phyloP scores from a whole-genome alignment of 257 asterid genomes.

The Solanum appendiculatum region DNA sequence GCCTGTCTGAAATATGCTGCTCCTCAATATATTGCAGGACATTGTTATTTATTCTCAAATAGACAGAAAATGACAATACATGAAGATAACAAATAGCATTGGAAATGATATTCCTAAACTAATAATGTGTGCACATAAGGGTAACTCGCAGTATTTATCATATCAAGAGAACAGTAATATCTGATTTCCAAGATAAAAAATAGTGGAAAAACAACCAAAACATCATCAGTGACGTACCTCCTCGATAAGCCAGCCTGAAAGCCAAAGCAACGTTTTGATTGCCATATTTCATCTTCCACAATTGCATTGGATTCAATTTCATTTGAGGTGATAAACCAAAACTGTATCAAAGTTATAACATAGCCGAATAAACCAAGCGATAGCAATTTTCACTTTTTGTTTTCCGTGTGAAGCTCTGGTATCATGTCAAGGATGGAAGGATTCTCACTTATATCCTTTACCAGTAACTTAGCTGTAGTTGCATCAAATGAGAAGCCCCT shows the following conservation, averaged over 20 bases:
- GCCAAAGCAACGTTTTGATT: background rate
- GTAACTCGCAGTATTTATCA: background rate
- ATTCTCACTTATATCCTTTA: background rate
- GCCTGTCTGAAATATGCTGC: background rate
- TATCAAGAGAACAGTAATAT: background rate
- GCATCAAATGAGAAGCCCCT: background rate
- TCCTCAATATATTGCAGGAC: background rate
- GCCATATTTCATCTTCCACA: background rate
- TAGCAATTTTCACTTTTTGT: background rate
- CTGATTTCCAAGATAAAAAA: background rate
- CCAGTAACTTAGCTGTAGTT: background rate
- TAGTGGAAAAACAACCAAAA: background rate
- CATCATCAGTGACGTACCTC: background rate
- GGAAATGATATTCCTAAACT: background rate
- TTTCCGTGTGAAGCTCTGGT: background rate
- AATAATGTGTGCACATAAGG: background rate
- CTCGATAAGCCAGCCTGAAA: background rate
- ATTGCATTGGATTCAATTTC: background rate
- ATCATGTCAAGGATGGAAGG: background rate
- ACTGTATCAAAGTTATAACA: background rate
- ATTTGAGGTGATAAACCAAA: background rate
- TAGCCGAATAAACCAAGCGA: background rate
- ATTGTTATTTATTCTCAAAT: background rate
- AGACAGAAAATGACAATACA: background rate
- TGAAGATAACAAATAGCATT: background rate